Evolutionary conservation across 2,329 filamentous ascomycete species (phyloP), one percentile per base, ranked within the genome.

Genomic region (Calcarisporium arbuscula): DNA sequence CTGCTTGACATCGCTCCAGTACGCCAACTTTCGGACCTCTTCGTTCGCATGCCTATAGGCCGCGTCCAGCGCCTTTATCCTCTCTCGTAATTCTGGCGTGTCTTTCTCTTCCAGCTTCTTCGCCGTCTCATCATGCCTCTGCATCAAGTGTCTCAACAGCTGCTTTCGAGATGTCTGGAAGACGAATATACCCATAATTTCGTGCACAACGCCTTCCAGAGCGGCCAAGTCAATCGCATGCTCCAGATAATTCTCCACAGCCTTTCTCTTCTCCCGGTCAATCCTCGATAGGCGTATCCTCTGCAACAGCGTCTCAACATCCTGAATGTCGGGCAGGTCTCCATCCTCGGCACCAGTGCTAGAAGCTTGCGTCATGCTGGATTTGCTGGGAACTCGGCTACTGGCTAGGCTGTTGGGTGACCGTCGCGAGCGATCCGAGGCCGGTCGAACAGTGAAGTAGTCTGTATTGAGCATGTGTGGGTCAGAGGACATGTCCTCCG

Each of bases 251-350:
- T 76, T 84, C 49, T 83, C 79, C 16, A 95, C 72, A 0, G 82
- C 81, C 41, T 90, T 82, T 39, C 94, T 78, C 64, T 92, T 96
- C 63, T 96, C 90, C 21, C 92, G 77, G 54, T 98, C 92, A 46
- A 98, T 86, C 7, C 80, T 74, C 6, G 83, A 77, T 25, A 63
- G 64, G 42, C 80, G 82, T 35, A 98, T 59, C 3, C 76, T 72
- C 16, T 60, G 63, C 64, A 94, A 71, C 18, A 98, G 65, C 4
- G 77, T 75, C 5, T 78, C 74, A 14, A 87, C 74, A 49, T 86
- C 74, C 15, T 65, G 61, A 19, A 82, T 72, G 19, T 71, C 64
- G 5, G 64, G 65, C 32, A 81, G 72, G 30, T 81, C 75, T n/a
- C n/a, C n/a, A 36, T 76, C 74, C 2, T 70, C 62, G 14, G 66